These are phyloP conservation scores for Hortiboletus campestris DNA, from an alignment of 768 basidiomycete species.

Conservation along the genomic window DNA sequence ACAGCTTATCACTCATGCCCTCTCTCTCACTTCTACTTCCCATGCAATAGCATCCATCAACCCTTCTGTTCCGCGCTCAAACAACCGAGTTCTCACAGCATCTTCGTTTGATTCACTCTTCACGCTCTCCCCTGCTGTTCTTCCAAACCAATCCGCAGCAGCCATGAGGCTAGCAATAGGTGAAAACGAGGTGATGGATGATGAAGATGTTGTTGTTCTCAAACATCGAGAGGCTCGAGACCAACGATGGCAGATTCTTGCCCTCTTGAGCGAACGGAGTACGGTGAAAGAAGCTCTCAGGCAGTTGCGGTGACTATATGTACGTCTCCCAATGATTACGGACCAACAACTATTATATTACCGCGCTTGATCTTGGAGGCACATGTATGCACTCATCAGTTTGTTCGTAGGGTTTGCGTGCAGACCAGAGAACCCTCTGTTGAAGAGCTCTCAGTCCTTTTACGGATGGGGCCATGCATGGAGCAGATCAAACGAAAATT, in stretches of 20 bases:
- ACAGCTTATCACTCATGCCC: conserved; percentile 76
- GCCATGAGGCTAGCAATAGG: conserved; percentile 67
- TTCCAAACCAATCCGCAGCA: conserved; percentile 78
- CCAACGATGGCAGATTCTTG: conserved; percentile 75
- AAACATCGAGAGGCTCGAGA: conserved; percentile 67
- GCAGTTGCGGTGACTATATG: conserved; percentile 29
- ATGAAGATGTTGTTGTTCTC: conserved; percentile 49
- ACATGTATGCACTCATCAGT: not conserved
- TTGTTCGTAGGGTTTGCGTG: not conserved
- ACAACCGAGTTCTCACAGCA: conserved; percentile 51
- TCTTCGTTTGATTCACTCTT: conserved; percentile 77
- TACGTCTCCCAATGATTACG: not conserved
- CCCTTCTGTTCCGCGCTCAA: conserved; percentile 47
- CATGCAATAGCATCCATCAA: conserved; percentile 75
- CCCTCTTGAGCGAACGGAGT: conserved; percentile 70
- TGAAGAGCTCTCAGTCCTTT: not conserved
- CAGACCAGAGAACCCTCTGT: not conserved
- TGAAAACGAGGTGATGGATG: conserved; percentile 45
- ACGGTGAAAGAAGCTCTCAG: conserved; percentile 60
- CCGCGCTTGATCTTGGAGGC: not conserved
- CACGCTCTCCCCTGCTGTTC: conserved; percentile 69
- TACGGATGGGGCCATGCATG: not conserved
- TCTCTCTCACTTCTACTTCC: conserved; percentile 74
- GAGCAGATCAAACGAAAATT: not conserved
- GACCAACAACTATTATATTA: not conserved